Percentiles rank a stretch among this genome's conserved stretches.
Conservation (phyloP, 768 basidiomycete species). For the Tremella mesenterica region DNA sequence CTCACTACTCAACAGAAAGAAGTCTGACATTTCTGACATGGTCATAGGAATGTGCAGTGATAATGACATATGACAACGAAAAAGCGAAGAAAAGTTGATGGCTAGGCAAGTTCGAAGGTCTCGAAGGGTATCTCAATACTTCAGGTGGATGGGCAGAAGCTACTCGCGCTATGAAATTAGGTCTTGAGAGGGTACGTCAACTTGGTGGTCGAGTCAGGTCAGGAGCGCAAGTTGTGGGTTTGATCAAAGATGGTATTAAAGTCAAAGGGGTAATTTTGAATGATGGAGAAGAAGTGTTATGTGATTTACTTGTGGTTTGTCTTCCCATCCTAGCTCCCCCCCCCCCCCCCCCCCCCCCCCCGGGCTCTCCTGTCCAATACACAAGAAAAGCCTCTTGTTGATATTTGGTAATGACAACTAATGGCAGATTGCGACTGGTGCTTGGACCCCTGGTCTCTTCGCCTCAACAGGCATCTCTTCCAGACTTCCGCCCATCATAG, state of each 20-base stretch:
- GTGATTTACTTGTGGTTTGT: slow-evolving; percentile 51
- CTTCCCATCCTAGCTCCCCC: too few species aligned
- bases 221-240: slow-evolving; percentile 54
- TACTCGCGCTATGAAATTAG: slow-evolving; percentile 53
- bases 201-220: slow-evolving; percentile 57
- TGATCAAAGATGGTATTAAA: slow-evolving; percentile 46
- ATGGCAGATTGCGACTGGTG: slow-evolving; percentile 28
- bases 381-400: too few species aligned
- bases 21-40: too few species aligned
- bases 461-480: slow-evolving; percentile 49
- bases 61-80: too few species aligned
- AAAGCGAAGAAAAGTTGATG: too few species aligned
- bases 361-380: too few species aligned
- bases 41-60: too few species aligned
- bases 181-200: slow-evolving; percentile 54
- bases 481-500: slow-evolving; percentile 52
- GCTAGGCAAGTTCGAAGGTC: slow-evolving; percentile 26
- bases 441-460: slow-evolving; percentile 66
- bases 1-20: too few species aligned
- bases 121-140: slow-evolving; percentile 59
- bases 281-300: slow-evolving; percentile 51
- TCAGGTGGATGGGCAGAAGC: slow-evolving; percentile 83
- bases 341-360: too few species aligned
- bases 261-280: slow-evolving; percentile 55
- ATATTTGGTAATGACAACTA: background rate